Evolutionary conservation across 169 alveolate species (phyloP), one percentile per base, ranked within the genome.

Genomic region (Cryptosporidium meleagridis): DNA sequence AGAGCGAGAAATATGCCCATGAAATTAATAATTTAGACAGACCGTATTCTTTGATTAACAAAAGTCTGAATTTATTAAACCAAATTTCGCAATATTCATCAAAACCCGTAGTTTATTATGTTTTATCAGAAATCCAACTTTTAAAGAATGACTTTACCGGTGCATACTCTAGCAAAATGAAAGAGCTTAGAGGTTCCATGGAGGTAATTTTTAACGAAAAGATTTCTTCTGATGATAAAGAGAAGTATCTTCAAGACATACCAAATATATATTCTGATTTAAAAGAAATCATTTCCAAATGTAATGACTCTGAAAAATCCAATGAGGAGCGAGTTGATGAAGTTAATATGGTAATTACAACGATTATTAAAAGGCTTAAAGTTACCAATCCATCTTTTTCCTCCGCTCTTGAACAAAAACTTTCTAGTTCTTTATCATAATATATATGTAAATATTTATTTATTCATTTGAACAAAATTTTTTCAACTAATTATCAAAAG

Each of bases 61-160:
- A 80, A 62, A n/a, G 69, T 23, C 37, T 41, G 14, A 80, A 62
- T 59, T 80, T 80, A 65, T 26, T 80, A 10, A 65, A 58, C 10
- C 65, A 80, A 33, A 80, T 80, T 21, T 80, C 89, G 26, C 89
- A 80, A 26, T 31, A 21, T 12, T 80, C 75, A 62, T 80, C 89
- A 62, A 80, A 80, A 45, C 89, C 89, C 26, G 75, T 80, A 7
- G 89, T 80, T 5, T 80, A 41, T 59, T 80, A 62, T 23, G 75
- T 65, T 21, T 58, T 80, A 45, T 80, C 69, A 31, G 89, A 80
- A 39, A 80, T 80, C 31, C 89, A 80, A 48, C 7, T 80, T 5
- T n/a, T 80, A 23, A 80, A 80, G 65, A 29, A 45, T 7, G 89
- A 80, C 37, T 80, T 48, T 44, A 21, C 14, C 65, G 18, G 70